Evolutionary conservation across 805 yeast genomes (phyloP).

Genomic region (Komagataella phaffii): DNA sequence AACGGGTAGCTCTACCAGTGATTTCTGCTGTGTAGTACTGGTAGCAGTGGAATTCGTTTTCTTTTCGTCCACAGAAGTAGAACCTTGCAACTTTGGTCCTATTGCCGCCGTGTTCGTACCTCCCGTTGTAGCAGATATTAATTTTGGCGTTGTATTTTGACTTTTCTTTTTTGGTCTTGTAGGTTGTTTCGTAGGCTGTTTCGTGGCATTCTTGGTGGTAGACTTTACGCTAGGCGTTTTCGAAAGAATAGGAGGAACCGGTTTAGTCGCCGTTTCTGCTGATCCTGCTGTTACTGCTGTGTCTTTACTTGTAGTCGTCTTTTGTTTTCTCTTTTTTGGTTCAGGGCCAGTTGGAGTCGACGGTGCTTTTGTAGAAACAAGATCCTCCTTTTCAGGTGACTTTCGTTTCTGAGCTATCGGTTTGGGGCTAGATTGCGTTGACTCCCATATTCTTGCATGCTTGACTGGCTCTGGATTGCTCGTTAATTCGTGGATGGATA

Average conservation of each 20-base stretch:
- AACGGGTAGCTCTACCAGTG: neutral
- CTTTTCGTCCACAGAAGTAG: neutral
- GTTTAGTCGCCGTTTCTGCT: neutral
- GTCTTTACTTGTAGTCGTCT: neutral
- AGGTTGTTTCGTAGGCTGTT: neutral
- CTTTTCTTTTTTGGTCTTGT: neutral
- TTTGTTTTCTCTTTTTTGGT: neutral
- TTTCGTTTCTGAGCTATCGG: neutral
- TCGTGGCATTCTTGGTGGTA: neutral
- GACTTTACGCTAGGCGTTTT: neutral
- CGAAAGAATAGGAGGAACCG: neutral
- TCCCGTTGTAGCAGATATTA: too few relatives aligned
- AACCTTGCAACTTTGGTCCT: neutral
- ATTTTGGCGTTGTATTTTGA: neutral
- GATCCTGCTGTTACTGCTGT: neutral
- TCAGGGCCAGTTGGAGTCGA: neutral
- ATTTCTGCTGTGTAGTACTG: neutral
- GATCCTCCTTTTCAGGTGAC: neutral
- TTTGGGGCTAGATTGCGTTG: neutral
- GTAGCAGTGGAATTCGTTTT: neutral
- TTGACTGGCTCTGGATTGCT: neutral
- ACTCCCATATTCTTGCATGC: neutral
- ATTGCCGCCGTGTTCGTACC: neutral
- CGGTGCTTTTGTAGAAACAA: neutral
- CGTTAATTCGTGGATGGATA: neutral